These are phyloP conservation scores for Colletotrichum horii DNA, from an alignment of 2,329 filamentous ascomycete genomes.

Conservation along the genomic window DNA sequence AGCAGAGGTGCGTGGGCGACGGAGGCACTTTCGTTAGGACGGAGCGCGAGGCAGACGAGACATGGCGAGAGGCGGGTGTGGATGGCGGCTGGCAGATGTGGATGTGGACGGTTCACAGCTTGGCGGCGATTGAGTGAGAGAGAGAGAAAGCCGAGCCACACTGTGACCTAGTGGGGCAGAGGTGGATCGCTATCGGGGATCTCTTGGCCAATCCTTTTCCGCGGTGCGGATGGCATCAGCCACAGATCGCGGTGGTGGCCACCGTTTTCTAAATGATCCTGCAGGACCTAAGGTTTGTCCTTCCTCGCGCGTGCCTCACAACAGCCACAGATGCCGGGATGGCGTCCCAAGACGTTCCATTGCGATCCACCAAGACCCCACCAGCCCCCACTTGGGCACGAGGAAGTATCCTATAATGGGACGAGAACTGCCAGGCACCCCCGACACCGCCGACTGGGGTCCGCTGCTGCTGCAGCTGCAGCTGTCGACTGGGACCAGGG, in stretches of 20 bases:
- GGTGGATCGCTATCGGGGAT: neutral
- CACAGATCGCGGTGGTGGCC: neutral
- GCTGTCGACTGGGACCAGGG: neutral
- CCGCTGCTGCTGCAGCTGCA: neutral
- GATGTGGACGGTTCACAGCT: neutral
- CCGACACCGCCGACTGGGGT: neutral
- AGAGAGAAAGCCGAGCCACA: neutral
- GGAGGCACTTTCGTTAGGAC: neutral
- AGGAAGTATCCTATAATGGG: slow-evolving; percentile 5
- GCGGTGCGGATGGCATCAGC: neutral
- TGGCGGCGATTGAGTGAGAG: neutral
- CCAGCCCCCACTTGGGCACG: neutral
- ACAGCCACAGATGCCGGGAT: neutral
- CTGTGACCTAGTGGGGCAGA: neutral
- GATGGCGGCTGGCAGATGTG: neutral
- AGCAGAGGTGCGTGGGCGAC: neutral
- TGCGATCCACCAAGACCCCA: neutral
- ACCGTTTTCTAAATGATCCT: neutral
- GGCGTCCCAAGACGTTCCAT: neutral
- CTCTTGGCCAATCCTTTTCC: neutral
- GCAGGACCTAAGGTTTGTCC: neutral
- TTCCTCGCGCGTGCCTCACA: neutral
- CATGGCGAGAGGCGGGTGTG: neutral
- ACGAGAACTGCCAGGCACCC: neutral
- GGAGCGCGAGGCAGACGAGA: neutral